Percentiles rank a stretch among this genome's conserved stretches.
These are phyloP conservation scores for Scenedesmus sp. DNA, from an alignment of 163 green algal genomes.

Conservation along the genomic window DNA sequence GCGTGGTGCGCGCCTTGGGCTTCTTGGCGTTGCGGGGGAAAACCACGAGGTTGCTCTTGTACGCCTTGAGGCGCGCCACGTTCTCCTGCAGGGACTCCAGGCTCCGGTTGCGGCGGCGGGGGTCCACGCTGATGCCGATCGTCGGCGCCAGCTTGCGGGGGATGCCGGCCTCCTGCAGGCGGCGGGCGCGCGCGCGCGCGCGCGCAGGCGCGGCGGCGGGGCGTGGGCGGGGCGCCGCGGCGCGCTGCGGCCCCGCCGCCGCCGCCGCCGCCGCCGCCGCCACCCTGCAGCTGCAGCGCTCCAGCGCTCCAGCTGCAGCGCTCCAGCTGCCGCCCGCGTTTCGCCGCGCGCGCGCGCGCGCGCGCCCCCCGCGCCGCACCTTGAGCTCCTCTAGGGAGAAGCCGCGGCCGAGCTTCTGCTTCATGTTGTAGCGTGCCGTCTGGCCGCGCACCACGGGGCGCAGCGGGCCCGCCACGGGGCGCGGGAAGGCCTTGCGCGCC, in stretches of 20 bases:
- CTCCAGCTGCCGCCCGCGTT: no score
- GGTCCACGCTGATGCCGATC: constrained; percentile 98
- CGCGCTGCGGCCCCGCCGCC: no score
- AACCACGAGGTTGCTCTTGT: constrained; percentile 96
- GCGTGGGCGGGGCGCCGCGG: no score
- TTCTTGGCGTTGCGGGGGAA: constrained; percentile 94
- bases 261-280: no score
- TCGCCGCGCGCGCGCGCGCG: no score
- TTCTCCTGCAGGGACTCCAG: constrained; percentile 97
- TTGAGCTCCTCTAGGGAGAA: constrained; percentile 99
- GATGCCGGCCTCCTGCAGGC: constrained; percentile 92
- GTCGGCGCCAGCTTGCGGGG: constrained; percentile 88
- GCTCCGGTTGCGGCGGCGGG: constrained; percentile 94
- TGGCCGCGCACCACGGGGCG: constrained; percentile 93
- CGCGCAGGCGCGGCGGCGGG: no score
- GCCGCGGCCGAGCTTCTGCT: constrained; percentile 91
- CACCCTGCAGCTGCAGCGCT: no score
- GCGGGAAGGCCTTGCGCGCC: constrained; percentile 90
- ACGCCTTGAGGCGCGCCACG: constrained; percentile 94
- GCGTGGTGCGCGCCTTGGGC: constrained; percentile 79
- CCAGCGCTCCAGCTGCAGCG: no score
- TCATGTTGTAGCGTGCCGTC: constrained; percentile 98
- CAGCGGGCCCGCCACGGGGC: constrained; percentile 87
- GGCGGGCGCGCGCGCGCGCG: no score
- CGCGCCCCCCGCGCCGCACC: constrained; percentile 66